Conservation (phyloP, 768 basidiomycete genomes). For the Mycena metata region DNA sequence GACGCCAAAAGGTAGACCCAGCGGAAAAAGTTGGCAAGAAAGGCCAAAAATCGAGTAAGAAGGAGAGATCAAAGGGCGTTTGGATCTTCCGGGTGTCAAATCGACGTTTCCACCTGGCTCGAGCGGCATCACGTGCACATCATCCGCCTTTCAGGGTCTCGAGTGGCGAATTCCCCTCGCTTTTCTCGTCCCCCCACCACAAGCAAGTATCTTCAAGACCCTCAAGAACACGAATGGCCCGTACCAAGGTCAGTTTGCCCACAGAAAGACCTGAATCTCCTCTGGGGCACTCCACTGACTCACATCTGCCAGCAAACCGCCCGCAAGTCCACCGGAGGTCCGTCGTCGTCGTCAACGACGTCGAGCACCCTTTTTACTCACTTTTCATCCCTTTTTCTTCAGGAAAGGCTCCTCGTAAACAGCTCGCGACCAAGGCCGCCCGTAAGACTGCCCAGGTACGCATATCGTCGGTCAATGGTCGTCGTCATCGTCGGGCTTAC, state of each 20-base stretch:
- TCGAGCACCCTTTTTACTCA: conserved; percentile 38
- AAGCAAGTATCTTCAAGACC: conserved; percentile 15
- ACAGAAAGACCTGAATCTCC: conserved; percentile 25
- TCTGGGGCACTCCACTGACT: conserved; percentile 42
- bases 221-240: conserved; percentile 57
- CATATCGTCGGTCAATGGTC: conserved; percentile 16
- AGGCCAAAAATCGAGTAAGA: background rate
- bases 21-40: background rate
- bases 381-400: conserved; percentile 40
- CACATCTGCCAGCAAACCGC: conserved; percentile 64
- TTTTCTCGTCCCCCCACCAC: conserved; percentile 33
- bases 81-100: conserved; percentile 33
- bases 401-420: conserved; percentile 70
- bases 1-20: background rate
- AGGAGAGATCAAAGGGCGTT: conserved; percentile 16
- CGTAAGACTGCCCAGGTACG: conserved; percentile 58
- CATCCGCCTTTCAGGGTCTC: conserved; percentile 53
- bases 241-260: conserved; percentile 67
- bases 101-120: conserved; percentile 53
- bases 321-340: conserved; percentile 69
- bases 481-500: conserved; percentile 16
- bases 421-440: conserved; percentile 65
- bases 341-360: conserved; percentile 46
- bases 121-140: conserved; percentile 67
- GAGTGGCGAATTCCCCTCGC: conserved; percentile 40